Evolutionary conservation across 148 eudicot genomes (phyloP).

Genomic region (Vaccinium corymbosum): DNA sequence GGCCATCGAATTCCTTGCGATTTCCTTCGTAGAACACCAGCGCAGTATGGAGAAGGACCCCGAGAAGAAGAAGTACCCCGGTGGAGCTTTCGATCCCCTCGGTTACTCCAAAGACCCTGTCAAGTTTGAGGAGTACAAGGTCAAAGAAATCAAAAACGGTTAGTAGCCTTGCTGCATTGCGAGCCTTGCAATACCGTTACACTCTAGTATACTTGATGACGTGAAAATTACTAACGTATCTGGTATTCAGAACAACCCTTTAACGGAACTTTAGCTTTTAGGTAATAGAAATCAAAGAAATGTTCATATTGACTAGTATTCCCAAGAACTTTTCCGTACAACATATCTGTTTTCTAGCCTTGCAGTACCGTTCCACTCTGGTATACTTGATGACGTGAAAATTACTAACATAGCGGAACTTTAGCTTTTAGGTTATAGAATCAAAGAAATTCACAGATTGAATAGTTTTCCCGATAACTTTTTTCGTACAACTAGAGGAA

Average conservation of each 20-base stretch:
- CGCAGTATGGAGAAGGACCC: constrained; percentile 89
- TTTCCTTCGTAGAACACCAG: constrained; percentile 88
- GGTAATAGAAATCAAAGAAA: no score
- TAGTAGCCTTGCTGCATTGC: background rate
- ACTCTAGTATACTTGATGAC: background rate
- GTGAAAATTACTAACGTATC: no score
- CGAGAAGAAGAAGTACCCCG: constrained; percentile 95
- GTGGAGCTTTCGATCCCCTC: constrained; percentile 95
- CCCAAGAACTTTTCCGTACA: no score
- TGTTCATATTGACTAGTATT: no score
- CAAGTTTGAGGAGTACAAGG: constrained; percentile 75
- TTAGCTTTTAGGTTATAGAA: no score
- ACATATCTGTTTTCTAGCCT: background rate
- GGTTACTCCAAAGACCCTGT: constrained; percentile 94
- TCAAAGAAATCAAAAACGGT: constrained; percentile 98
- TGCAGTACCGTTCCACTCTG: background rate
- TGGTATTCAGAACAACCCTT: no score
- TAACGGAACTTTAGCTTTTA: no score
- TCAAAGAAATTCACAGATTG: no score
- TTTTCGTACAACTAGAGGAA: no score
- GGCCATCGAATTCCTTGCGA: constrained; percentile 80
- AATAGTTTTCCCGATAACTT: no score
- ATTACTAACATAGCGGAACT: no score
- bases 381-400: background rate
- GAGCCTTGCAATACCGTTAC: background rate